Evolutionary conservation across 2,329 filamentous ascomycete genomes (phyloP), one percentile per base, ranked within the genome.

Genomic region (Claviceps humidiphila): DNA sequence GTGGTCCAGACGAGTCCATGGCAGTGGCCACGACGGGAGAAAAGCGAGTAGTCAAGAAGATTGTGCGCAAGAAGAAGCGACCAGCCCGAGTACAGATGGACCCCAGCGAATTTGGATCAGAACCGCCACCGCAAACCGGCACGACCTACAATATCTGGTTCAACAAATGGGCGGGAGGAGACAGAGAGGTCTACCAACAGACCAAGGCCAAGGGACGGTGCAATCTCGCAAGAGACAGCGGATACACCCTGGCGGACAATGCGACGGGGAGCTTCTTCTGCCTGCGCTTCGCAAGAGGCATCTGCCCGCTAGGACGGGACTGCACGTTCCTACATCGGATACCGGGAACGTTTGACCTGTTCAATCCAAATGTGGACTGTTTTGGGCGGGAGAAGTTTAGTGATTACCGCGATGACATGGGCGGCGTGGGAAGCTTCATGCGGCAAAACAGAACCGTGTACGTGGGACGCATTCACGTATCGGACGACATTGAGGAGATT

Each of bases 401-500:
- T 56, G 91, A 95, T 64, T 97, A 96, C 69, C 76, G 90, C 61
- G 91, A 97, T 65, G 91, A 97, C 66, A 97, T 98, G 93, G 90
- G 91, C 51, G 94, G 94, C 58, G 89, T 96, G 2, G 93, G 93
- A 26, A 89, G 82, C 56, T 98, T 98, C 64, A 85, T 90, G 81
- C 78, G 93, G 22, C 87, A 95, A 63, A 98, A 98, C 65, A 78
- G 93, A 37, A 98, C 93, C 1, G 74, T 98, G 5, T 98, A 98
- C 61, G 81, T 96, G 1, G 93, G 93, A 5, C 77, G 90, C 47
- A 96, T 98, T 66, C 89, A 96, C 66, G 91, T 95, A 39, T 91
- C 85, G 13, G 93, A 97, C 66, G 91, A 97, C 63, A 96, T 97
- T 56, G 91, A 98, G 65, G 93, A 98, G 69, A 81, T 97, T 39